phyloP scores from a whole-genome alignment of 1,284 basidiomycete species.

The Tilletia walkeri region DNA sequence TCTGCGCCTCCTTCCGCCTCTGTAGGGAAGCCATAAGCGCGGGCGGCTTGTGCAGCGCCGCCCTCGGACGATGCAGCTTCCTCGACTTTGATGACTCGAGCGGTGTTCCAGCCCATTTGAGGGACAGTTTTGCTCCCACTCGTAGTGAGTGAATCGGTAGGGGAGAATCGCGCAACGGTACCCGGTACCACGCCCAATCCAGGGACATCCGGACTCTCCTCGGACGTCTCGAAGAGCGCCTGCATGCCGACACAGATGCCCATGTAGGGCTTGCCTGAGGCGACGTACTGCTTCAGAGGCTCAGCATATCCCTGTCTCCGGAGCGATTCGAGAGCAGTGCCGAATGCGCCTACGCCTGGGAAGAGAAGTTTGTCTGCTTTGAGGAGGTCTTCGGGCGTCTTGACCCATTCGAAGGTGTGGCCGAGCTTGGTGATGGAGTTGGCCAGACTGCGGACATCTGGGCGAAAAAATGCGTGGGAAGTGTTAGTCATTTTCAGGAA shows the following conservation, averaged over 20 bases:
- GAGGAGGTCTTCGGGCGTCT: slow-evolving; percentile 76
- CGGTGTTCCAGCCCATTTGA: slow-evolving; percentile 87
- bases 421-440: slow-evolving; percentile 88
- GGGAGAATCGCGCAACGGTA: slow-evolving; percentile 37
- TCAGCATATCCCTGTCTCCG: slow-evolving; percentile 71
- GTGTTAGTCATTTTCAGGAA: not conserved
- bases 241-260: slow-evolving; percentile 79
- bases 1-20: slow-evolving; percentile 32
- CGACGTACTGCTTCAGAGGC: slow-evolving; percentile 79
- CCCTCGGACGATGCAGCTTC: not conserved
- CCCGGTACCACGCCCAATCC: slow-evolving; percentile 53
- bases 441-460: slow-evolving; percentile 64
- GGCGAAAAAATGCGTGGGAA: not conserved
- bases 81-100: slow-evolving; percentile 55
- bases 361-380: slow-evolving; percentile 92
- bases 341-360: slow-evolving; percentile 96
- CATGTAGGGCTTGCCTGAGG: slow-evolving; percentile 82
- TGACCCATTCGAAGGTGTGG: slow-evolving; percentile 86
- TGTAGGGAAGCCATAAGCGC: slow-evolving; percentile 36
- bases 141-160: slow-evolving; percentile 37
- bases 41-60: slow-evolving; percentile 30
- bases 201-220: slow-evolving; percentile 52
- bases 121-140: slow-evolving; percentile 77
- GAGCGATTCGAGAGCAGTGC: slow-evolving; percentile 79
- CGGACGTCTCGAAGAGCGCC: slow-evolving; percentile 76